A percentile compares a stretch with the other conserved stretches of the same genome.
Conservation (phyloP, 1,284 basidiomycete species). For the Lentinula novae-zelandiae region DNA sequence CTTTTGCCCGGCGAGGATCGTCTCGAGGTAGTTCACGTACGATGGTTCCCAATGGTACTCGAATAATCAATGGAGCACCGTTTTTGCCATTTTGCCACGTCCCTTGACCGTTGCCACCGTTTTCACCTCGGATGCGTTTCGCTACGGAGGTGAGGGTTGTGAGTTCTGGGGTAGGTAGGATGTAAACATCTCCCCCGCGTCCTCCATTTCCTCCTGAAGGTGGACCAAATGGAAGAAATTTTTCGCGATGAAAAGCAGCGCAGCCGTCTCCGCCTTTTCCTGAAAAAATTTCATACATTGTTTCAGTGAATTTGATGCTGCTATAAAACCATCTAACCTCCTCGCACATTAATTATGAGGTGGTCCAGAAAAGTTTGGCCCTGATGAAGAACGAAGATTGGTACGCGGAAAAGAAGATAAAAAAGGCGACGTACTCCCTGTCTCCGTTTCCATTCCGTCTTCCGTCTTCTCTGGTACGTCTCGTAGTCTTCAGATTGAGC, state of each 20-base stretch:
- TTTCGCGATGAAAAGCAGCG: conserved; percentile 80
- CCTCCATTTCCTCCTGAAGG: conserved; percentile 92
- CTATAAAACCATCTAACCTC: conserved; percentile 44
- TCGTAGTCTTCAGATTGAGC: conserved; percentile 8
- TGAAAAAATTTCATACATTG: conserved; percentile 25
- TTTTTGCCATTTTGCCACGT: conserved; percentile 81
- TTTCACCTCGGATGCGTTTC: conserved; percentile 61
- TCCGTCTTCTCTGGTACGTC: conserved; percentile 31
- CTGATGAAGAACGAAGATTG: conserved; percentile 33
- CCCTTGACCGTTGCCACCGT: conserved; percentile 75
- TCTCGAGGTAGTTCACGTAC: conserved; percentile 70
- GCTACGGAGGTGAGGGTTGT: conserved; percentile 75
- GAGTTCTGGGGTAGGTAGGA: conserved; percentile 71
- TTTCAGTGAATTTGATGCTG: conserved; percentile 7
- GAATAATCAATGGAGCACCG: conserved; percentile 69
- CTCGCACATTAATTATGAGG: conserved; percentile 71
- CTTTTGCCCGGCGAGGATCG: conserved; percentile 56
- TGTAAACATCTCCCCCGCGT: conserved; percentile 81
- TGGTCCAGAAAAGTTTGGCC: conserved; percentile 82
- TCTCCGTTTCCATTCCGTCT: conserved; percentile 73
- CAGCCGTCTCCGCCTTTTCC: conserved; percentile 84
- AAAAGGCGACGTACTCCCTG: conserved; percentile 50
- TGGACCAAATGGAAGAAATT: conserved; percentile 74
- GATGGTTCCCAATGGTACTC: conserved; percentile 87
- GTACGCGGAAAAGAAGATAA: not conserved